A percentile compares a stretch with the other conserved stretches of the same genome.
Evolutionary conservation across 139 green algal genomes (phyloP).

Genomic region (Yamagishiella unicocca): DNA sequence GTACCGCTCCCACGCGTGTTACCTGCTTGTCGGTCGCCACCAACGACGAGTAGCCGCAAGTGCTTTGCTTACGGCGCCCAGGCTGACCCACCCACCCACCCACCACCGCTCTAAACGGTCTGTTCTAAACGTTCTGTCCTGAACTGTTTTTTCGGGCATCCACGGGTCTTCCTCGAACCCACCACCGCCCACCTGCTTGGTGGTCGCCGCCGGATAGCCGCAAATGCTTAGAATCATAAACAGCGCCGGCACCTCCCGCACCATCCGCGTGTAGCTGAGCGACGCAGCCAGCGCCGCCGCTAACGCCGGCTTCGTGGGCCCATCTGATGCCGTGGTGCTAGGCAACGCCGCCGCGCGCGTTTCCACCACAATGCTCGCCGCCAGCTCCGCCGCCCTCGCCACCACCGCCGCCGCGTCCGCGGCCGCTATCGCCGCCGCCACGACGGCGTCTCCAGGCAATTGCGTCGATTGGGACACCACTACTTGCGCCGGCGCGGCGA

Average conservation of each 20-base stretch:
- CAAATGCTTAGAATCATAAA: constrained; percentile 38
- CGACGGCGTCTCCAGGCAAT: background rate
- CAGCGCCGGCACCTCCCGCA: constrained; percentile 30
- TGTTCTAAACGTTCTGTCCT: no score
- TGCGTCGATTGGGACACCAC: no score
- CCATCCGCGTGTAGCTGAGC: background rate
- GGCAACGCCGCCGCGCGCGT: background rate
- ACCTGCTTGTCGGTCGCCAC: no score
- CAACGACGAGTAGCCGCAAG: no score
- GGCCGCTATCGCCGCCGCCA: background rate
- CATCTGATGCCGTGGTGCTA: background rate
- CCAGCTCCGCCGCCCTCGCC: background rate
- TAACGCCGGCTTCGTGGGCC: background rate
- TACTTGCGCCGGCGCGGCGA: background rate
- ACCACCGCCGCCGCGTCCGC: background rate
- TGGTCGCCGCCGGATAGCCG: background rate
- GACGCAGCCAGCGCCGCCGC: background rate
- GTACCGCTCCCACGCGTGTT: no score
- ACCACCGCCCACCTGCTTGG: background rate
- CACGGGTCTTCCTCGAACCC: no score
- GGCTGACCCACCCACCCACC: no score
- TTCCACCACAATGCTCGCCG: background rate
- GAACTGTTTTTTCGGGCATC: no score
- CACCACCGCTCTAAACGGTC: no score
- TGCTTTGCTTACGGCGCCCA: no score